These are phyloP conservation scores for Hanseniaspora meyeri DNA, from an alignment of 805 yeast species.

Conservation along the genomic window DNA sequence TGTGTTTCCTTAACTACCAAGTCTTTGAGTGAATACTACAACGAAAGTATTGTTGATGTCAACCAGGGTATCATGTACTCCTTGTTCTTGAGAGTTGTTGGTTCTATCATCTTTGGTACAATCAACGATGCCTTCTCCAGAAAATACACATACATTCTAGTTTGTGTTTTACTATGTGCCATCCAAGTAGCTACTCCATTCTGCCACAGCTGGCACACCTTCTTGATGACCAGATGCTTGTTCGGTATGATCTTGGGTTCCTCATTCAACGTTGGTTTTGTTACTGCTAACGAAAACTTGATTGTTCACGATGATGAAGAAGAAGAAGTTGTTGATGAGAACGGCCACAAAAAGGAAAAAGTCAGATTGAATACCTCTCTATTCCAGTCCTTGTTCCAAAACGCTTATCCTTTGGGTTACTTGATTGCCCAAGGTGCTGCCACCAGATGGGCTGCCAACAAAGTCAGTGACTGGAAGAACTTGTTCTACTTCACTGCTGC, in stretches of 20 bases:
- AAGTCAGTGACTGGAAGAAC: slow-evolving; percentile 43
- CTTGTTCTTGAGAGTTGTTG: slow-evolving; percentile 58
- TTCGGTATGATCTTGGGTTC: slow-evolving; percentile 69
- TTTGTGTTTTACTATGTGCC: slow-evolving; percentile 39
- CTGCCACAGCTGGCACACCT: slow-evolving; percentile 44
- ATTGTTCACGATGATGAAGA: slow-evolving; percentile 44
- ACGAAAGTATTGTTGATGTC: slow-evolving; percentile 35
- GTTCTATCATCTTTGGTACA: slow-evolving; percentile 55
- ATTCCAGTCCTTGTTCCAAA: slow-evolving; percentile 54
- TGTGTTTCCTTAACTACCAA: slow-evolving; percentile 45
- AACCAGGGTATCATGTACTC: slow-evolving; percentile 68
- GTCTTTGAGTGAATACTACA: slow-evolving; percentile 38
- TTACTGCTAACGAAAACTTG: slow-evolving; percentile 55
- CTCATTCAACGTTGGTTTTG: slow-evolving; percentile 50
- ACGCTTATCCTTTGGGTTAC: slow-evolving; percentile 68
- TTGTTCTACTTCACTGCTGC: slow-evolving; percentile 63
- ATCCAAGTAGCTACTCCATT: slow-evolving; percentile 59
- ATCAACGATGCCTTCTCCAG: slow-evolving; percentile 54
- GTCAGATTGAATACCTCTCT: slow-evolving; percentile 25
- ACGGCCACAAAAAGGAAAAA: slow-evolving; percentile 29
- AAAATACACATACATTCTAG: slow-evolving; percentile 49
- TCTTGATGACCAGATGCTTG: slow-evolving; percentile 48
- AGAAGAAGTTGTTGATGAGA: slow-evolving; percentile 30
- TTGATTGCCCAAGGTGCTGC: slow-evolving; percentile 52
- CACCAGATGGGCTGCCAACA: slow-evolving; percentile 46